A percentile compares a stretch with the other conserved stretches of the same genome.
Evolutionary conservation across 163 green algal species (phyloP).

Genomic region (Chlamydomonas reinhardtii): DNA sequence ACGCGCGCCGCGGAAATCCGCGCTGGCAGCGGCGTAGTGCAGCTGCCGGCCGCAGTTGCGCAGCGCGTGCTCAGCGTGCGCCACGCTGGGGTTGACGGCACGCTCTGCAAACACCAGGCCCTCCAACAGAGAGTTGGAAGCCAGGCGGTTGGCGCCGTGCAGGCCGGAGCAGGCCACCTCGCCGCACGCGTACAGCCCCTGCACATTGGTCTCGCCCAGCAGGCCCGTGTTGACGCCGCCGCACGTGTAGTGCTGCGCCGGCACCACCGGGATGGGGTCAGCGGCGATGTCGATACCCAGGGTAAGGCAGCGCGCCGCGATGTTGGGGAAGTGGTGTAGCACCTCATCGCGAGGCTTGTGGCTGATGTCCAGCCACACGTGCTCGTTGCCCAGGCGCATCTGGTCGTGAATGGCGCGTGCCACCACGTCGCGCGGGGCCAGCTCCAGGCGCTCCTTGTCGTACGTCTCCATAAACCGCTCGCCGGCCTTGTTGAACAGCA

Average conservation of each 20-base stretch:
- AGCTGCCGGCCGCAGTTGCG: constrained; percentile 68
- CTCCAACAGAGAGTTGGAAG: constrained; percentile 97
- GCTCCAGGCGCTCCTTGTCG: constrained; percentile 87
- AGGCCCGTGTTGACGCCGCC: constrained; percentile 92
- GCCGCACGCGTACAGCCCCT: constrained; percentile 94
- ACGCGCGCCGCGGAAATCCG: constrained; percentile 58
- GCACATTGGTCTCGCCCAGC: constrained; percentile 87
- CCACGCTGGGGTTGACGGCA: constrained; percentile 79
- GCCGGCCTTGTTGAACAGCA: constrained; percentile 84
- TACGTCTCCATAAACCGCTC: constrained; percentile 97
- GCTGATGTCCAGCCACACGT: constrained; percentile 93
- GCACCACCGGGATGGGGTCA: constrained; percentile 95
- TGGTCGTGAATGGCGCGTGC: constrained; percentile 94
- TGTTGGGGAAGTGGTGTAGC: constrained; percentile 95
- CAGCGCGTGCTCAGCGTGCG: constrained; percentile 77
- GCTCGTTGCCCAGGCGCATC: constrained; percentile 65
- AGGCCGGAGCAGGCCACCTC: constrained; percentile 96
- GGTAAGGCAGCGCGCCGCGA: constrained; percentile 78
- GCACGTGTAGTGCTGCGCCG: constrained; percentile 98
- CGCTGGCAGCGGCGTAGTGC: constrained; percentile 66
- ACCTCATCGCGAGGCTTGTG: constrained; percentile 82
- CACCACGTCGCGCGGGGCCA: constrained; percentile 97
- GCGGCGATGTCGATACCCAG: constrained; percentile 88
- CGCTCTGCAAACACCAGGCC: constrained; percentile 94
- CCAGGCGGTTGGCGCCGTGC: constrained; percentile 98